Percentiles rank a stretch among this genome's conserved stretches.
Conservation (phyloP, 257 asterid genomes). For the Dorcoceras hygrometricum region DNA sequence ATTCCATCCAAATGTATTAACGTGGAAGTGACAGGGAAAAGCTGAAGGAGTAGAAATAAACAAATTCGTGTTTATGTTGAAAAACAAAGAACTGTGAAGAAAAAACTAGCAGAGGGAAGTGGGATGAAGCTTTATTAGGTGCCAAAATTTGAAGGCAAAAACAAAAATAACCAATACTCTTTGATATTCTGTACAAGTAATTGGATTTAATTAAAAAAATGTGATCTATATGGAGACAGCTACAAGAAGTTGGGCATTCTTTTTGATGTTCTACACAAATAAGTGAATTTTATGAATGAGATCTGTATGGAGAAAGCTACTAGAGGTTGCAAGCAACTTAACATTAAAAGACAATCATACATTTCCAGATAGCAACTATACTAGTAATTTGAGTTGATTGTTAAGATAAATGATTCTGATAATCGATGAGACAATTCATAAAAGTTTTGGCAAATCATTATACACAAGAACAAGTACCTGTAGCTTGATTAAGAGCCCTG, state of each 20-base stretch:
- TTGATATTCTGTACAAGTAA: background rate
- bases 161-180: background rate
- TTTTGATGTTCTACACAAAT: background rate
- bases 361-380: too few relatives aligned
- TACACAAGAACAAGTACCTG: constrained; percentile 46
- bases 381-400: too few relatives aligned
- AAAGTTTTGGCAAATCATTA: constrained; percentile 2
- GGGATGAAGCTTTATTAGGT: background rate
- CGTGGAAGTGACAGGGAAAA: background rate
- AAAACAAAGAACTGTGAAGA: background rate
- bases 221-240: background rate
- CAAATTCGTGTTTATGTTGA: constrained; percentile 2
- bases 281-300: background rate
- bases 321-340: background rate
- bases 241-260: background rate
- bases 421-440: background rate
- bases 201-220: background rate
- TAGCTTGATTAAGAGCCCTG: constrained; percentile 96
- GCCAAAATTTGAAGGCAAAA: constrained; percentile 9
- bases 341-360: background rate
- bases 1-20: background rate
- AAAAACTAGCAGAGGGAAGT: background rate
- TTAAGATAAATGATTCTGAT: background rate
- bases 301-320: background rate
- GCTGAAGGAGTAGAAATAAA: background rate